Base-by-base conservation (phyloP, 352 stramenopile species). In the Pythium phragmiticola region DNA sequence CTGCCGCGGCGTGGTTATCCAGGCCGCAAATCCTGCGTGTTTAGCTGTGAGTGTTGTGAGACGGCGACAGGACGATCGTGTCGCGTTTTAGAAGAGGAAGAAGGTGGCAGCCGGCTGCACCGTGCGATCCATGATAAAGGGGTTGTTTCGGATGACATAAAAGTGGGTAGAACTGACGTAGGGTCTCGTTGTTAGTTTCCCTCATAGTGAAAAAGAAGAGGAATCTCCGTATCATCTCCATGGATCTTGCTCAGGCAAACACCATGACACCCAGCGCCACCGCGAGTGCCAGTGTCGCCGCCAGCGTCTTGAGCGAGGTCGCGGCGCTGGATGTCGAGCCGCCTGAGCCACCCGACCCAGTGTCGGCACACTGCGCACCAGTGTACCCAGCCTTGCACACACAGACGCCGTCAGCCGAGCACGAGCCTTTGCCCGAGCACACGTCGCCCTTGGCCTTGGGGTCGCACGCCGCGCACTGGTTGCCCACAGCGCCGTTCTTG, bases 391-490 rank as follows among this genome's bases (percentile, higher is more conserved):
- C 57, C 34, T 66, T 76, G 62, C 85, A 94, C 16, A 70, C 77
- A 61, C 84, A 93, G 0, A 66, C 51, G 41, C 82, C 82, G 16
- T 61, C 65, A 19, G 63, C 21, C 2, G 66, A 33, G 65, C 84
- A 93, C 5, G 65, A 78, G 11, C 84, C 84, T 54, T 90, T 72
- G 33, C 64, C 73, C 33, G 41, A 85, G 72, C 80, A 89, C 11
- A 77, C 70, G 16, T 71, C 43, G 17, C 54, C 57, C 16, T 63
- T 70, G 11, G 62, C 53, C 16, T 60, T 70, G 34, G 61, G 68
- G 64, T 94, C 80, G 43, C 85, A 94, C 21, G 75, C 68, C 37
- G 72, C 46, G 51, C 85, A 94, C 70, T 94, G 85, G 48, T 88
- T 65, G 55, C 85, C 85, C 7, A 49, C 80, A 4, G 82, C 74